A percentile compares a stretch with the other conserved stretches of the same genome.
Evolutionary conservation across 192 early-diverging fungal species (phyloP).

Genomic region (Chytriomyces sp.): DNA sequence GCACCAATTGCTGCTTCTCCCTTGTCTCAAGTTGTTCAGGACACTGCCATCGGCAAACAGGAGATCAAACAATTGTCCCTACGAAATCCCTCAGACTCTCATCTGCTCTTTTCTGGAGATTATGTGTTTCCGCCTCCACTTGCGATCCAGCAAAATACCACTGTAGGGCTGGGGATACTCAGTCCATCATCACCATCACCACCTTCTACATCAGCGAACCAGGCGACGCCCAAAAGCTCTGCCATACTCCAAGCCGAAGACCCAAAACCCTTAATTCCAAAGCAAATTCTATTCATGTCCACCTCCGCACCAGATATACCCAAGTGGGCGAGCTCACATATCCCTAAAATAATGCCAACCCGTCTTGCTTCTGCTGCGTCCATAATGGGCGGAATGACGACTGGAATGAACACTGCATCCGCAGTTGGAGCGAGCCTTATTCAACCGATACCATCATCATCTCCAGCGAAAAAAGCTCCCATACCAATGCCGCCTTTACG

Average conservation of each 20-base stretch:
- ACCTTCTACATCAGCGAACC: neutral
- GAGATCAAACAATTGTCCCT: neutral
- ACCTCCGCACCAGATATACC: slow-evolving; percentile 52
- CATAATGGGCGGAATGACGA: neutral
- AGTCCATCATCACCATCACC: neutral
- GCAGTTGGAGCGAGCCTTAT: neutral
- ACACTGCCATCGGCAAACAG: slow-evolving; percentile 6
- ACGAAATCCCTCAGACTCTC: neutral
- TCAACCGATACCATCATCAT: neutral
- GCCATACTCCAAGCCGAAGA: neutral
- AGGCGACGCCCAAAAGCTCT: neutral
- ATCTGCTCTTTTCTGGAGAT: neutral
- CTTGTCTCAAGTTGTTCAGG: slow-evolving; percentile 1
- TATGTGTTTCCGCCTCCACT: slow-evolving; percentile 27
- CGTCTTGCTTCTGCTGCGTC: neutral
- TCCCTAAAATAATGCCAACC: neutral
- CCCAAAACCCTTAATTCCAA: slow-evolving; percentile 40
- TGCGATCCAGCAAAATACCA: slow-evolving; percentile 19
- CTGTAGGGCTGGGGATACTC: neutral
- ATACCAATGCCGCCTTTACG: slow-evolving; percentile 4
- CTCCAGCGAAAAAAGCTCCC: slow-evolving; percentile 10
- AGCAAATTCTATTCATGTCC: slow-evolving; percentile 46
- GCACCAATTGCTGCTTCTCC: neutral
- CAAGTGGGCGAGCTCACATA: slow-evolving; percentile 31
- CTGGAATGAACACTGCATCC: neutral